Evolutionary conservation across 2,329 filamentous ascomycete genomes (phyloP), one percentile per base, ranked within the genome.

Genomic region (Fusarium sp.): DNA sequence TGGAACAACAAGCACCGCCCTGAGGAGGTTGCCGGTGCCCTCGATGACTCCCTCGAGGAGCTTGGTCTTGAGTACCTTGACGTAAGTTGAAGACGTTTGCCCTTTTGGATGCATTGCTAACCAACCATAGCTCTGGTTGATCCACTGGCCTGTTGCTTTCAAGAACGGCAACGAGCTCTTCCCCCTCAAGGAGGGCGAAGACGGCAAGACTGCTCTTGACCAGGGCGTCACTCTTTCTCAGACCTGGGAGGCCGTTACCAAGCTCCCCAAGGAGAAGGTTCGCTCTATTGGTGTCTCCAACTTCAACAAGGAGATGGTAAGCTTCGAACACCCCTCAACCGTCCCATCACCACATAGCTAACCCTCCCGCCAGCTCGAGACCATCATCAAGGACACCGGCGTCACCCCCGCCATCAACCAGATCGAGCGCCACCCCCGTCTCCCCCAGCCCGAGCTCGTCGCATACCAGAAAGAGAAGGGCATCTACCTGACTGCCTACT

Each of bases 261-360:
- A 87, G 78, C 84, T 90, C 17, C 84, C 85, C 62, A 86, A 83
- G 70, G 82, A 80, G 69, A 90, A 90, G 77, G 87, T 86, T 68
- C 85, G 84, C 76, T 87, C 89, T 79, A 87, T 92, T 71, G 90
- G 90, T 75, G 89, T 93, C 67, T 92, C 89, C 78, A 93, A 93
- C 84, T 92, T 92, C 74, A 86, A 83, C 74, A 86, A 91, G 76
- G 84, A 86, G 77, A 78, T 81, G 68, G 78, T 77, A 75, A 35
- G 76, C 68, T 19, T 32, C 20, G 3, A 3, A 22, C 44, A 28
- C 35, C 15, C 19, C n/a, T 19, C 22, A 6, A 13, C 2, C 37
- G 15, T 17, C 7, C 4, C 17, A 5, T 11, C 8, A 28, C 13
- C 45, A 19, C n/a, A 68, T 19, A 44, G 30, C 48, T 57, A 37